These are phyloP conservation scores for Aspergillus aculeatinus DNA, from an alignment of 2,329 filamentous ascomycete species.

Conservation along the genomic window DNA sequence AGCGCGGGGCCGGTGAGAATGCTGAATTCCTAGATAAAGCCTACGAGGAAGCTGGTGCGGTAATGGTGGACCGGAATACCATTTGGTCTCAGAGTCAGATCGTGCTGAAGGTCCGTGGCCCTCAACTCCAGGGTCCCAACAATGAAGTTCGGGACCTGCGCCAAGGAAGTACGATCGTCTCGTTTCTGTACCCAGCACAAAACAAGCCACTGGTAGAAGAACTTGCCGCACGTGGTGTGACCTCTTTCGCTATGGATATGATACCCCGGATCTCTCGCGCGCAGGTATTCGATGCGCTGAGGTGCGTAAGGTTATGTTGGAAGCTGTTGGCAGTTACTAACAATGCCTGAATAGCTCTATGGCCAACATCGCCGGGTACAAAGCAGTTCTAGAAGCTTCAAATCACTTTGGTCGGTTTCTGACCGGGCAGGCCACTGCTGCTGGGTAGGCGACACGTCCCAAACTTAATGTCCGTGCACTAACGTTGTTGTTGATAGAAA, in stretches of 20 bases:
- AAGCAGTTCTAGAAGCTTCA: slow-evolving; percentile 83
- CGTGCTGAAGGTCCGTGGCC: slow-evolving; percentile 78
- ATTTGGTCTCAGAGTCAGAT: slow-evolving; percentile 77
- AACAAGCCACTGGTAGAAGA: slow-evolving; percentile 74
- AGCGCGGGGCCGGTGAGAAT: slow-evolving; percentile 73
- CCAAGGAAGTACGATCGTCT: slow-evolving; percentile 72
- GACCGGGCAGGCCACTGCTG: slow-evolving; percentile 86
- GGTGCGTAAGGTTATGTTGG: slow-evolving; percentile 21
- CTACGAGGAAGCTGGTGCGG: slow-evolving; percentile 76
- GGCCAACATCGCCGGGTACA: slow-evolving; percentile 94
- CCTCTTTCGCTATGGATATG: slow-evolving; percentile 88
- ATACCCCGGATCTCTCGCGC: slow-evolving; percentile 86
- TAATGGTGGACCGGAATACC: slow-evolving; percentile 65
- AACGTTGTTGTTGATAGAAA: slow-evolving; percentile 26
- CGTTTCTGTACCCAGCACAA: slow-evolving; percentile 78
- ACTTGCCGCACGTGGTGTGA: slow-evolving; percentile 68
- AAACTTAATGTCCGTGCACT: slow-evolving; percentile 18
- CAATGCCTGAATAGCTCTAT: slow-evolving; percentile 63
- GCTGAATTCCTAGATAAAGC: slow-evolving; percentile 76
- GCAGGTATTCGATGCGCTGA: slow-evolving; percentile 81
- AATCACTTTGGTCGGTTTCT: slow-evolving; percentile 87
- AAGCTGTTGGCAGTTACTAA: neutral
- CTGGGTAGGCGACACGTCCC: slow-evolving; percentile 54
- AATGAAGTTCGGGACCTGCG: slow-evolving; percentile 69
- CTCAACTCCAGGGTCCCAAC: slow-evolving; percentile 57